A percentile compares a stretch with the other conserved stretches of the same genome.
Evolutionary conservation across 139 green algal species (phyloP).

Genomic region (Trebouxia sp.): DNA sequence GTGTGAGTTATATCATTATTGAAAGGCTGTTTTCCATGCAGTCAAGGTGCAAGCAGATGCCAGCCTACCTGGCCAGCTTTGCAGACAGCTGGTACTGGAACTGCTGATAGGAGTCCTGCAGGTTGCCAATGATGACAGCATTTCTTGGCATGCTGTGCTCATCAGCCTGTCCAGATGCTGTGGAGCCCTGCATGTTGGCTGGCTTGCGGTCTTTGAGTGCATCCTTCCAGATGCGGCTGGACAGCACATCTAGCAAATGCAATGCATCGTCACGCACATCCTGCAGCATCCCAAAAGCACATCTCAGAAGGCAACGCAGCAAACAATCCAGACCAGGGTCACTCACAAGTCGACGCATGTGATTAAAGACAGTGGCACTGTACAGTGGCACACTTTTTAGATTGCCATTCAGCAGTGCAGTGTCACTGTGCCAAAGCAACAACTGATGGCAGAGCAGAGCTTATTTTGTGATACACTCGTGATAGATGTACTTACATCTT

Average conservation of each 20-base stretch:
- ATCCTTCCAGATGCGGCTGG: constrained; percentile 62
- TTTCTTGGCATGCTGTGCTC: neutral
- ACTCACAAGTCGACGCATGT: too few species aligned
- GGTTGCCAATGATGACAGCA: constrained; percentile 65
- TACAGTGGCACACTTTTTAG: too few species aligned
- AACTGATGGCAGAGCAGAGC: too few species aligned
- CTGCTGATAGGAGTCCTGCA: constrained; percentile 84
- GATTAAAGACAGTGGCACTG: too few species aligned
- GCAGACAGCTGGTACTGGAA: constrained; percentile 84
- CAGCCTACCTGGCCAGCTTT: constrained; percentile 61
- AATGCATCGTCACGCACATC: constrained; percentile 84
- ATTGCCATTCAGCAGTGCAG: too few species aligned
- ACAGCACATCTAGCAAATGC: constrained; percentile 80
- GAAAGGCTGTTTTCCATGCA: neutral
- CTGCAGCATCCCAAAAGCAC: too few species aligned
- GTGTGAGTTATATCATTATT: neutral
- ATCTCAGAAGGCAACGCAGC: neutral
- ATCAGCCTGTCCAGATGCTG: neutral
- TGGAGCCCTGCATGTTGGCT: neutral
- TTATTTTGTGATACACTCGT: too few species aligned
- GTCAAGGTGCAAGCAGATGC: neutral
- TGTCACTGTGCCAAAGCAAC: too few species aligned
- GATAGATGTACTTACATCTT: neutral
- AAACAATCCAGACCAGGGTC: too few species aligned
- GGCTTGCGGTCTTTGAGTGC: neutral